Conservation (phyloP, 1,139 yeast genomes). For the Suhomyces yuchorum region DNA sequence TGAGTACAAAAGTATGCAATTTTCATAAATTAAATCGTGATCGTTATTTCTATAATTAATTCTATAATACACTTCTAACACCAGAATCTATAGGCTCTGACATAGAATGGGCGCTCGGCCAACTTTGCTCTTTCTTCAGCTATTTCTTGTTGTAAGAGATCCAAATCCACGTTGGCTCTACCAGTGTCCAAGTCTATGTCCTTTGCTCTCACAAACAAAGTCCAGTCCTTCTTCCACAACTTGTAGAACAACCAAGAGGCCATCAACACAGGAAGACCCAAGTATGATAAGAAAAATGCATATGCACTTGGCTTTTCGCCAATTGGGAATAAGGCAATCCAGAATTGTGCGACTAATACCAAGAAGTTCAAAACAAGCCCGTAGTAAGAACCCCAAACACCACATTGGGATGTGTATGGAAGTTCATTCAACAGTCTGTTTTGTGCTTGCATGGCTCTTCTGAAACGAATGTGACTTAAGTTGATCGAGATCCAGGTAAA, state of each 20-base stretch:
- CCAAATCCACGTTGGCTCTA: conserved; percentile 27
- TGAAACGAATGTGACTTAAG: conserved; percentile 74
- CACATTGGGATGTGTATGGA: conserved; percentile 69
- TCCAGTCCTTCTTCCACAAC: conserved; percentile 57
- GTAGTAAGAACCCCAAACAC: conserved; percentile 66
- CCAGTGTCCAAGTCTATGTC: conserved; percentile 29
- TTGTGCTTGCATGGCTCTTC: conserved; percentile 68
- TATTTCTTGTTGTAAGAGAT: conserved; percentile 25
- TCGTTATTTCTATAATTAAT: conserved; percentile 9
- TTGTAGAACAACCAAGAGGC: conserved; percentile 61
- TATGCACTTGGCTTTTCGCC: conserved; percentile 58
- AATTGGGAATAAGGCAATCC: conserved; percentile 73
- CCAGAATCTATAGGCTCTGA: conserved; percentile 23
- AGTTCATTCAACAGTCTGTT: conserved; percentile 68
- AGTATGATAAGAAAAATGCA: conserved; percentile 60
- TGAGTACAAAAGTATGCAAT: background rate
- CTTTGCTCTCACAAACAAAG: conserved; percentile 24
- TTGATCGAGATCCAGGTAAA: conserved; percentile 86
- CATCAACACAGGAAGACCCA: conserved; percentile 63
- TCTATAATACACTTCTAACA: conserved; percentile 18
- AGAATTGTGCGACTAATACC: conserved; percentile 77
- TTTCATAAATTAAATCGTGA: conserved; percentile 1
- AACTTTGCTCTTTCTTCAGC: conserved; percentile 25
- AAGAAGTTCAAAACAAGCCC: conserved; percentile 63
- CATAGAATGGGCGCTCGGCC: conserved; percentile 23